Evolutionary conservation across 371 early-diverging fungal genomes (phyloP), one percentile per base, ranked within the genome.

Genomic region (Entomophthora muscae): DNA sequence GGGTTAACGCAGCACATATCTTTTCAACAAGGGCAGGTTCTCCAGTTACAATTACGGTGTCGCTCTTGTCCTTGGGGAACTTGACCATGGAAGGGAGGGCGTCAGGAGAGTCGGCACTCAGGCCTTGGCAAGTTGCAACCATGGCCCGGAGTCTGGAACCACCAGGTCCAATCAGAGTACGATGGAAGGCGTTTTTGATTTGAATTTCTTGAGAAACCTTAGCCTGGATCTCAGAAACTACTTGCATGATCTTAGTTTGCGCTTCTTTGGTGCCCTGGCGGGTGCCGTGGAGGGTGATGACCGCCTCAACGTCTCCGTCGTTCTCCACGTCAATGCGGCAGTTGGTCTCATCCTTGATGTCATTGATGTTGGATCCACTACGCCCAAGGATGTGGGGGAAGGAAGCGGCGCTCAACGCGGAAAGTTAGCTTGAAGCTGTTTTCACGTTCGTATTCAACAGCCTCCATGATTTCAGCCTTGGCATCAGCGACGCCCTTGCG

Each of bases 371-470:
- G 66, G 80, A 63, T 51, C 91, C 87, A 22, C 74, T 73, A 42
- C 84, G 72, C 53, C 93, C 89, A 61, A 91, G 80, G 64, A 91
- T 70, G 61, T 81, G 80, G 1, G n/a, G 86, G 86, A 54, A 89
- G 74, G 57, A 70, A 68, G 31, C 70, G 64, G 32, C 76, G 75
- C 3, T 88, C 82, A 32, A 89, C 75, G 0, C 53, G 63, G 66
- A 85, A 73, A 24, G 70, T 78, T 27, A 71, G 63, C 0, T 75
- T 73, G 65, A 81, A 74, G 68, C 68, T 75, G 71, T 84, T 80
- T 66, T 85, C 87, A 64, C 76, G 73, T 67, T 88, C 89, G 66
- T 85, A 87, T 31, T 82, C 88, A 30, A 85, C 78, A 32, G 88
- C 73, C 65, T 89, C 89, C 66, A 82, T 61, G 29, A 91, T 74